Conservation (phyloP, 805 yeast genomes). For the Sugiyamaella marilandica region DNA sequence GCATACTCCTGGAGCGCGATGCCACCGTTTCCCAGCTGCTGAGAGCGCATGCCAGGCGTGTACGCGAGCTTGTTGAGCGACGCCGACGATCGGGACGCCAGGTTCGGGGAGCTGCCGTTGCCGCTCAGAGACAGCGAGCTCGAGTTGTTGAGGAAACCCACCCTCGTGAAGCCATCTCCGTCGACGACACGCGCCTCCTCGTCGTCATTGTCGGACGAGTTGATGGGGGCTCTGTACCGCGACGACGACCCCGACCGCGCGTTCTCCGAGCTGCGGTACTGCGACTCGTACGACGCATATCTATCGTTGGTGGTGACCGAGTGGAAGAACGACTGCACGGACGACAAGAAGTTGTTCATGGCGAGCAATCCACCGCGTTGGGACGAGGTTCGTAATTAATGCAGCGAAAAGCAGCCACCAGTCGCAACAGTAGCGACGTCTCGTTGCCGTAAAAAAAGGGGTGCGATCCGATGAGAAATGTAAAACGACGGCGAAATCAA, state of each 20-base stretch:
- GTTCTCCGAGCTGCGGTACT: conserved; percentile 16
- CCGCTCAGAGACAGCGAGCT: conserved; percentile 18
- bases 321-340: conserved; percentile 33
- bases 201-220: conserved; percentile 1
- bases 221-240: background rate
- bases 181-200: conserved; percentile 7
- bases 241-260: conserved; percentile 6
- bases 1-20: conserved; percentile 36
- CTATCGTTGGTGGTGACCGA: conserved; percentile 37
- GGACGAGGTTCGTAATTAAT: background rate
- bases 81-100: conserved; percentile 17
- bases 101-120: conserved; percentile 16
- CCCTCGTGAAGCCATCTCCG: conserved; percentile 18
- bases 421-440: background rate
- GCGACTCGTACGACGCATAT: conserved; percentile 34
- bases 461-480: background rate
- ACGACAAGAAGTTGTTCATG: conserved; percentile 29
- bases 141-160: conserved; percentile 16
- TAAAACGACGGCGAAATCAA: background rate
- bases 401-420: background rate
- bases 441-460: background rate
- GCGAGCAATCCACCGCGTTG: background rate
- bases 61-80: conserved; percentile 25
- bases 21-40: conserved; percentile 31
- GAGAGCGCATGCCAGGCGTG: conserved; percentile 34